Conservation (phyloP, 2,329 filamentous ascomycete species). For the Hyphodiscus sp. region DNA sequence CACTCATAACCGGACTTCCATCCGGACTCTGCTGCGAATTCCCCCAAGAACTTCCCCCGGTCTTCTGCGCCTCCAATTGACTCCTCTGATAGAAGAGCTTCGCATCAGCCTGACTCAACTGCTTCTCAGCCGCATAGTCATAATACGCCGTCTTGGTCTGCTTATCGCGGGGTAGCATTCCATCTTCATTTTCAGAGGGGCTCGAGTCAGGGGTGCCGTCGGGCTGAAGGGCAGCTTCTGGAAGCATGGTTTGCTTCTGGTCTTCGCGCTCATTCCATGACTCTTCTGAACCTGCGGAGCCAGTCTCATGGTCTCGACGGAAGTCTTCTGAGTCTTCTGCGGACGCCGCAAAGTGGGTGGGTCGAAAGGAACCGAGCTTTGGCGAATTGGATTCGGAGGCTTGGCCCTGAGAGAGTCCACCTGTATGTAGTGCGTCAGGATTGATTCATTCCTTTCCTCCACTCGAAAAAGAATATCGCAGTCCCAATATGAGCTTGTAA, state of each 20-base stretch:
- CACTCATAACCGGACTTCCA: constrained; percentile 24
- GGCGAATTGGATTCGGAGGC: constrained; percentile 12
- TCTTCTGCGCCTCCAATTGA: constrained; percentile 47
- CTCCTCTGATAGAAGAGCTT: constrained; percentile 94
- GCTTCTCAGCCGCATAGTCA: constrained; percentile 87
- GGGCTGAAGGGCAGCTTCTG: constrained; percentile 21
- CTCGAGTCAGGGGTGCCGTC: constrained; percentile 19
- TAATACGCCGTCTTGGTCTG: constrained; percentile 78
- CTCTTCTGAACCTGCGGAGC: constrained; percentile 11
- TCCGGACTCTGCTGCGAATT: constrained; percentile 24
- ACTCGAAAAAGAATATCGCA: background rate
- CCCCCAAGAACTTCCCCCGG: constrained; percentile 28
- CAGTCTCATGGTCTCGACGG: constrained; percentile 1
- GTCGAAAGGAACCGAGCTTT: constrained; percentile 2
- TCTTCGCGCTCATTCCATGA: constrained; percentile 16
- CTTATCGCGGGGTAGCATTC: constrained; percentile 54
- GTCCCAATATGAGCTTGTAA: background rate
- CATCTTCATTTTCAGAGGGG: constrained; percentile 14
- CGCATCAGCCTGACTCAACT: constrained; percentile 88
- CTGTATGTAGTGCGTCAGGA: background rate
- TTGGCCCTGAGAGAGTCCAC: background rate
- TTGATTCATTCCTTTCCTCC: background rate
- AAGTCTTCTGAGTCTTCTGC: constrained; percentile 14
- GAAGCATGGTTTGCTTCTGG: constrained; percentile 20
- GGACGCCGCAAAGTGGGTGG: constrained; percentile 6